Base-by-base conservation (phyloP, 495 filamentous ascomycete species). In the Tuber borchii region DNA sequence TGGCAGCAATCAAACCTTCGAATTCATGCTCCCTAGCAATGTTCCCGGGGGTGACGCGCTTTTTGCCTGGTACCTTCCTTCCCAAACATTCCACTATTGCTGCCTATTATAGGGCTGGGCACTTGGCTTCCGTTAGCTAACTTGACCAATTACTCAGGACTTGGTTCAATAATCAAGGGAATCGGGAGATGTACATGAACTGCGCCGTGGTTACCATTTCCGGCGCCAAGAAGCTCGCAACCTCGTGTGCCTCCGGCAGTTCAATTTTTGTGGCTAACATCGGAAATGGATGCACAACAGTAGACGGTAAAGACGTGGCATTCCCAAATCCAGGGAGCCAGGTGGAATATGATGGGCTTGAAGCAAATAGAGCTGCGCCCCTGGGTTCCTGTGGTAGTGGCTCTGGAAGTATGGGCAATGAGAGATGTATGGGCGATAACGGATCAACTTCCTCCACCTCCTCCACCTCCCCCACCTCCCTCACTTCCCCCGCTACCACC, bases 121-220 rank as follows among this genome's bases (percentile, higher is more conserved):
- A 17, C 31, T 31, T 26, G 39, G 34, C 2, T 31, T 51, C 72
- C 73, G 17, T 71, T 76, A 43, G 44, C 65, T 51, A 79, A 83
- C 1, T 84, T 84, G 2, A 82, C 84, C 2, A 84, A 89, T 61
- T 84, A 86, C 5, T 90, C 43, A 78, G 78, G 82, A 79, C 76
- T 14, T 87, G 87, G 86, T 87, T 87, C 83, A 91, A 92, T 84
- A 81, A 87, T 45, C 83, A 88, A 71, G 91, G 90, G 34, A 92
- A 91, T 82, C 86, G 90, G 43, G 90, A 92, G 81, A 88, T 88
- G 81, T 91, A 92, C 85, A 89, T 89, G 89, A 88, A 90, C 78
- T 92, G 90, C 79, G 89, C 89, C 43, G 78, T 85, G 68, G 86
- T 91, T 75, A 87, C 83, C 71, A 89, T 91, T 80, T 83, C 79